Base-by-base conservation (phyloP, 345 rosid genomes). In the Boechera retrofracta region DNA sequence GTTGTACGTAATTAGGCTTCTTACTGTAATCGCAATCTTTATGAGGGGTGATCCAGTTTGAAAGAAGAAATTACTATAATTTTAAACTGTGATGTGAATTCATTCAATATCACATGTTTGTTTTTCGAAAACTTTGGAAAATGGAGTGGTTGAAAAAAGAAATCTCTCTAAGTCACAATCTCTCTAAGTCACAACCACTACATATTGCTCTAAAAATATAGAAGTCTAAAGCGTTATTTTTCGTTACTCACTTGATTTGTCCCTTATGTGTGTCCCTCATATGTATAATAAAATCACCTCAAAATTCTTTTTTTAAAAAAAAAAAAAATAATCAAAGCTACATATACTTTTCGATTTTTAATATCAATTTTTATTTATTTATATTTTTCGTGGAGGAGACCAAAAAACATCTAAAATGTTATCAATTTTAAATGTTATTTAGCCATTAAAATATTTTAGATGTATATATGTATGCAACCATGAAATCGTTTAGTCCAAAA, bases 161-260 rank as follows among this genome's bases (percentile, higher is more conserved):
- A 58, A 18, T 49, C 1, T 35, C 55, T 18, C 4, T 3, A 7
- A 72, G 31, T 64, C 70, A 6, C 62, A 58, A 18, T 49, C 1
- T 35, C 55, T 18, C 4, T 3, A 7, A 72, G 31, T 64, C 70
- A 6, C 62, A 64, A 64, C 71, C 35, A 64, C 71, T 73, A 54
- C 60, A 53, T 48, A 39, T 73, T 73, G 18, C 70, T 54, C 31
- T 64, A 41, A 1, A 0, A 58, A 60, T 10, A 60, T 38, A 38
- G n/a, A 36, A 16, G 21, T 31, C 31, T 16, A 38, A 62, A 62
- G 49, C 66, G 33, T 2, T 13, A 28, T 62, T 62, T 48, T 38
- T 60, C 13, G 8, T 11, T 60, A 60, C 28, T 59, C 44, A 28
- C 12, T 45, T 64, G 15, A 64, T 26, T 32, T 72, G 68, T 61